Conservation (phyloP, 1,139 yeast genomes). For the Kodamaea plutei region DNA sequence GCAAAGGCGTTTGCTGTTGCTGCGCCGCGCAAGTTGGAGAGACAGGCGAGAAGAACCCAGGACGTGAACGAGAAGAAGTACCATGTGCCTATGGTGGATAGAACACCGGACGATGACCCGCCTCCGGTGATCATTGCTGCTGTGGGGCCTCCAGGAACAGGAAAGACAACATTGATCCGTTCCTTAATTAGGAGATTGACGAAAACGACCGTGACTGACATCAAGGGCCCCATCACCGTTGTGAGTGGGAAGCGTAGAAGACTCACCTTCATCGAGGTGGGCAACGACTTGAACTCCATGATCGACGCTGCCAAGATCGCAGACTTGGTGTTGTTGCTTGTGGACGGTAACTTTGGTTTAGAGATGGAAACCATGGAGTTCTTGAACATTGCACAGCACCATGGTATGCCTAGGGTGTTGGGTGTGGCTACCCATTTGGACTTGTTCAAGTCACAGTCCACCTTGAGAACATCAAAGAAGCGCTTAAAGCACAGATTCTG, state of each 20-base stretch:
- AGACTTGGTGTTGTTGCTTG: constrained; percentile 79
- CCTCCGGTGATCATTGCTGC: constrained; percentile 96
- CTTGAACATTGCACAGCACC: constrained; percentile 91
- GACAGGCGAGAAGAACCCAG: constrained; percentile 78
- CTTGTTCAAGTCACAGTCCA: constrained; percentile 82
- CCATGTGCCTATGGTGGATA: constrained; percentile 96
- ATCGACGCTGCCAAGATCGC: constrained; percentile 95
- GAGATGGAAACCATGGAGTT: constrained; percentile 99
- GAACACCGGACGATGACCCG: constrained; percentile 97
- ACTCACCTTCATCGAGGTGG: constrained; percentile 87
- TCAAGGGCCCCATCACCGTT: constrained; percentile 96
- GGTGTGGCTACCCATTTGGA: constrained; percentile 97
- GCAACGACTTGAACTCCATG: constrained; percentile 92
- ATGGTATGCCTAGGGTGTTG: constrained; percentile 96
- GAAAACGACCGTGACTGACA: constrained; percentile 80
- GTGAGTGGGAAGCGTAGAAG: constrained; percentile 94
- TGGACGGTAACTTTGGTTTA: constrained; percentile 96
- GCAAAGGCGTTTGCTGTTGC: constrained; percentile 93
- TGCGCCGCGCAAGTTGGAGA: constrained; percentile 85
- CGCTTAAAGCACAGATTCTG: constrained; percentile 91
- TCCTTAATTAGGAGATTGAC: constrained; percentile 85
- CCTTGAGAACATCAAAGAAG: constrained; percentile 88
- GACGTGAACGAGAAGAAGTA: constrained; percentile 82
- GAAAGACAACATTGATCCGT: constrained; percentile 89
- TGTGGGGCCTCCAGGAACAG: constrained; percentile 99